Base-by-base conservation (phyloP, 129 eudicot genomes). In the Lactuca sativa region DNA sequence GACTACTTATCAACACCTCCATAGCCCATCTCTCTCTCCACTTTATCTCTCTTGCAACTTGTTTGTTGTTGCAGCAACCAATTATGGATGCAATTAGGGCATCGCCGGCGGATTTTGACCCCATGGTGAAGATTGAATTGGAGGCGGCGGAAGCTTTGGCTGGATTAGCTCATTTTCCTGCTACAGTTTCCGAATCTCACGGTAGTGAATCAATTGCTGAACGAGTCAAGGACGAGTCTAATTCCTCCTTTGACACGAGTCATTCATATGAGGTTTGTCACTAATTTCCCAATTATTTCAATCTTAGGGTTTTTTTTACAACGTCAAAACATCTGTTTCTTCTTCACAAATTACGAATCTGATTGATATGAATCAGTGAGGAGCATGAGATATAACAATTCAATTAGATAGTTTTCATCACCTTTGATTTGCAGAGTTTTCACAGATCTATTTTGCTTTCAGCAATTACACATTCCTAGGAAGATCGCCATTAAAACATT, bases 111-210 rank as follows among this genome's bases (percentile, higher is more conserved):
- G 77, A 59, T 21, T 30, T 17, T 61, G 80, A 69, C 36, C 43
- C 17, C 15, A 36, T 78, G 85, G 84, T 67, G 21, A 77, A 56
- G 74, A 61, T 76, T 62, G 97, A 90, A 74, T 30, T 90, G 21
- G 97, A 90, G 44, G 95, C 88, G 10, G 97, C 97, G 7, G 87
- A 83, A 41, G 91, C 88, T 38, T 78, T 90, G 77, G 87, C 97
- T 0, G 85, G 83, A 4, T 69, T 90, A 40, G 84, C 91, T 56
- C 72, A 38, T 40, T 52, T 71, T 64, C 71, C 73, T 56, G 51
- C 66, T 30, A 38, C 15, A 36, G 6, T 38, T 13, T 60, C 74
- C 36, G 77, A 59, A 34, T 61, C 56, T 61, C 25, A 8, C 10
- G 82, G 75, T 13, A 65, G 73, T 40, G 71, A 37, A 4, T 63